phyloP scores from a whole-genome alignment of 305 asterid species.

The Solanum hybrid region DNA sequence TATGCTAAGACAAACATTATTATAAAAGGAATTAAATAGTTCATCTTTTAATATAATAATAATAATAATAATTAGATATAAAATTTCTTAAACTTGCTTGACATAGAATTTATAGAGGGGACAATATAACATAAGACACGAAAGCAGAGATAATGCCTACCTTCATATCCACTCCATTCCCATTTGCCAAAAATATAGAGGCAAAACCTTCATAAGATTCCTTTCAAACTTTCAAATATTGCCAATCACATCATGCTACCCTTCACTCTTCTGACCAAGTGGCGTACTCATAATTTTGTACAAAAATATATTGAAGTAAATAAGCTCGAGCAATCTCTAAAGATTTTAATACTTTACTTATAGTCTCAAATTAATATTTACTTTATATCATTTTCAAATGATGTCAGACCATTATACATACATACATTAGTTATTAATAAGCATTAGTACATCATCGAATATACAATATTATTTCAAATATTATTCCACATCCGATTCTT shows the following conservation, averaged over 20 bases:
- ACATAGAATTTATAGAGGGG: not conserved
- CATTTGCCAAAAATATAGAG: slow-evolving; percentile 11
- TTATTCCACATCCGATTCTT: not conserved
- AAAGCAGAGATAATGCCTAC: slow-evolving; percentile 18
- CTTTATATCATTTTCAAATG: not conserved
- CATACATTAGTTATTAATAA: not conserved
- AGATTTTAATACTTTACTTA: not conserved
- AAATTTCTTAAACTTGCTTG: not conserved
- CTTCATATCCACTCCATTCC: slow-evolving; percentile 26
- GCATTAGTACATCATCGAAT: not conserved
- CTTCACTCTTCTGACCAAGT: not conserved
- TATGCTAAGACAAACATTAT: not conserved
- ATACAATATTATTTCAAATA: not conserved
- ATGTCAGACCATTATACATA: not conserved
- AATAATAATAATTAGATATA: not conserved
- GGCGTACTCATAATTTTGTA: not conserved
- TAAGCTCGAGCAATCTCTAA: not conserved
- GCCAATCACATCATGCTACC: not conserved
- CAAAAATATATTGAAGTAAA: not conserved
- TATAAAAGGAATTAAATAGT: not conserved
- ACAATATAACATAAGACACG: not conserved
- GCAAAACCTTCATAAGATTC: slow-evolving; percentile 3
- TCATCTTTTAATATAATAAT: not conserved
- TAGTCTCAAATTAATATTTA: not conserved
- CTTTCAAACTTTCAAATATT: not conserved